These are phyloP conservation scores for Apiospora rasikravindrae DNA, from an alignment of 2,329 filamentous ascomycete species.

Conservation along the genomic window DNA sequence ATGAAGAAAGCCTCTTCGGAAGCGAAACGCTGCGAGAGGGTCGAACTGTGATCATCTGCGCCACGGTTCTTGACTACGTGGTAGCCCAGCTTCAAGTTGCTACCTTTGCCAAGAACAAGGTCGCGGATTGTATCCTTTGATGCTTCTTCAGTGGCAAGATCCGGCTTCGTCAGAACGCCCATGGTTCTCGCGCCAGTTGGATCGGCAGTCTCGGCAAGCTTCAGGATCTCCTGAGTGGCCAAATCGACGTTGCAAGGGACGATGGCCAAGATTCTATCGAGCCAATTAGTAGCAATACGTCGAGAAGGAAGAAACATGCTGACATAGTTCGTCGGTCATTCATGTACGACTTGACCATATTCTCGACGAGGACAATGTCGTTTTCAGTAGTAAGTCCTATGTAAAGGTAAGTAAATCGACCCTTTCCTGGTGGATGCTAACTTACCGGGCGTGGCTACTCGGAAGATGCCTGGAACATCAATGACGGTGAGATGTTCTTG, in stretches of 20 bases:
- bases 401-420: background rate
- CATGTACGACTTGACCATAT: conserved; percentile 44
- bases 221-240: conserved; percentile 47
- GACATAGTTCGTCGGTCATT: conserved; percentile 48
- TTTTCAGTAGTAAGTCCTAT: conserved; percentile 23
- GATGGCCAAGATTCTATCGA: conserved; percentile 49
- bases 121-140: conserved; percentile 43
- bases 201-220: conserved; percentile 44
- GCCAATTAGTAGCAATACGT: background rate
- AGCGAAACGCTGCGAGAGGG: conserved; percentile 30
- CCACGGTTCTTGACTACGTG: conserved; percentile 50
- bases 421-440: background rate
- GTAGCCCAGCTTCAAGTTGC: conserved; percentile 49
- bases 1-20: conserved; percentile 43
- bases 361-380: conserved; percentile 24
- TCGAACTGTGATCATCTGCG: conserved; percentile 43
- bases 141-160: conserved; percentile 50
- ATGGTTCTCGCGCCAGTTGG: conserved; percentile 48
- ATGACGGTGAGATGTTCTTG: conserved; percentile 25
- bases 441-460: conserved; percentile 15
- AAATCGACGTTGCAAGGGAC: conserved; percentile 47
- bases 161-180: conserved; percentile 63
- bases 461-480: conserved; percentile 25
- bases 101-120: conserved; percentile 44
- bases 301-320: conserved; percentile 1